Evolutionary conservation across 106 monocot species (phyloP).

Genomic region (Acorus gramineus): DNA sequence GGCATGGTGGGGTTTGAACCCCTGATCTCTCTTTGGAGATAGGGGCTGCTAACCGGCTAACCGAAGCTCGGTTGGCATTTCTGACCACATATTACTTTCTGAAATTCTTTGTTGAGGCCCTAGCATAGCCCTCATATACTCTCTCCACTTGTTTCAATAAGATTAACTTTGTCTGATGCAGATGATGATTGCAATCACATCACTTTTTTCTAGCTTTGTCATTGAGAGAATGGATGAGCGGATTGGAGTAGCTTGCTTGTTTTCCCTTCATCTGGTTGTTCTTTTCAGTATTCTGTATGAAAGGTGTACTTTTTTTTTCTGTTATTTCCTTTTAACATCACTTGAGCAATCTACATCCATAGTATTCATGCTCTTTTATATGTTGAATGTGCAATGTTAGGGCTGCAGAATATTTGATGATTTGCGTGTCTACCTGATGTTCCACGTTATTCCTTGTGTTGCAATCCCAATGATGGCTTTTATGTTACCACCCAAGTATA

Average conservation of each 20-base stretch:
- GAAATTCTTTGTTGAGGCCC: neutral
- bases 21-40: too few relatives aligned
- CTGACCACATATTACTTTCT: neutral
- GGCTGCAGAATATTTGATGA: conserved; percentile 68
- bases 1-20: too few relatives aligned
- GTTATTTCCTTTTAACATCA: too few relatives aligned
- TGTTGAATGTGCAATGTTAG: conserved; percentile 18
- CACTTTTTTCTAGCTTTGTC: conserved; percentile 63
- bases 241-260: conserved; percentile 56
- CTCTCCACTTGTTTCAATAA: neutral
- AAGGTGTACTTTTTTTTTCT: conserved; percentile 36
- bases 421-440: conserved; percentile 59
- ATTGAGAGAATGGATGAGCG: conserved; percentile 80
- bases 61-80: neutral
- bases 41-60: too few relatives aligned
- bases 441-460: conserved; percentile 49
- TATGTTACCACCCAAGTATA: conserved; percentile 69
- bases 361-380: neutral
- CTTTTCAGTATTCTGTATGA: conserved; percentile 59
- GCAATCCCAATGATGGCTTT: conserved; percentile 57
- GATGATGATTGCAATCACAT: conserved; percentile 65
- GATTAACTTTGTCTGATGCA: conserved; percentile 29
- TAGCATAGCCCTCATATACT: too few relatives aligned
- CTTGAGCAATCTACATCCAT: too few relatives aligned
- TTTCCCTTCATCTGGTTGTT: conserved; percentile 54